Evolutionary conservation across 768 basidiomycete species (phyloP).

Genomic region (Neoboletus brunneissimus): DNA sequence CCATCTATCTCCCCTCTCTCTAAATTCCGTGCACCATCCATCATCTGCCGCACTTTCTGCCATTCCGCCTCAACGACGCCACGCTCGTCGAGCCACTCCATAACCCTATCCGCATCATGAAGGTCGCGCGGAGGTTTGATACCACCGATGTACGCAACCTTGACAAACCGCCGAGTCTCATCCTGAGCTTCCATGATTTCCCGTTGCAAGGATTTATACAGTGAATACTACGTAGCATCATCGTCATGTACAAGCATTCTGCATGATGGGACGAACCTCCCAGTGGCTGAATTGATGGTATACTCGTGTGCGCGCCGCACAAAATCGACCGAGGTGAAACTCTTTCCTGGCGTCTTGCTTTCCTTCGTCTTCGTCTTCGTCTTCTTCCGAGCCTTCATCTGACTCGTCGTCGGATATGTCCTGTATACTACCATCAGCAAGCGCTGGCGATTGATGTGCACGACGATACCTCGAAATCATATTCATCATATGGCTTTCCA

Average conservation of each 20-base stretch:
- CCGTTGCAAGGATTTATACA: constrained; percentile 55
- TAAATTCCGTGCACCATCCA: constrained; percentile 68
- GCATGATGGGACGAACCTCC: constrained; percentile 55
- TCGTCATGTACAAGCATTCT: neutral
- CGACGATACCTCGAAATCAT: constrained; percentile 60
- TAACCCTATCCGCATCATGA: constrained; percentile 71
- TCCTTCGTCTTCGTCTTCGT: constrained; percentile 13
- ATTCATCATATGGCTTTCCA: constrained; percentile 67
- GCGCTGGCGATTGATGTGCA: neutral
- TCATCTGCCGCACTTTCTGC: constrained; percentile 66
- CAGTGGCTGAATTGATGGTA: constrained; percentile 78
- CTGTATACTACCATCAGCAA: constrained; percentile 11
- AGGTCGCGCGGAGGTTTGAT: constrained; percentile 63
- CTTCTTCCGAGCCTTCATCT: constrained; percentile 26
- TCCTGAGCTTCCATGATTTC: constrained; percentile 59
- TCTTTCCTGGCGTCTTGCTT: constrained; percentile 28
- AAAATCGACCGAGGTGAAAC: constrained; percentile 76
- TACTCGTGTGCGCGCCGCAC: constrained; percentile 61
- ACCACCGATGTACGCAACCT: constrained; percentile 53
- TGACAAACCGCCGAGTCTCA: constrained; percentile 48
- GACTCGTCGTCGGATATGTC: constrained; percentile 23
- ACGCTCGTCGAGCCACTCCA: constrained; percentile 77
- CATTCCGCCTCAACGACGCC: constrained; percentile 66
- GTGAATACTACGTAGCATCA: constrained; percentile 47
- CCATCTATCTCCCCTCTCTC: constrained; percentile 50